Base-by-base conservation (phyloP, 306 rosid genomes). In the Medicago ruthenica region DNA sequence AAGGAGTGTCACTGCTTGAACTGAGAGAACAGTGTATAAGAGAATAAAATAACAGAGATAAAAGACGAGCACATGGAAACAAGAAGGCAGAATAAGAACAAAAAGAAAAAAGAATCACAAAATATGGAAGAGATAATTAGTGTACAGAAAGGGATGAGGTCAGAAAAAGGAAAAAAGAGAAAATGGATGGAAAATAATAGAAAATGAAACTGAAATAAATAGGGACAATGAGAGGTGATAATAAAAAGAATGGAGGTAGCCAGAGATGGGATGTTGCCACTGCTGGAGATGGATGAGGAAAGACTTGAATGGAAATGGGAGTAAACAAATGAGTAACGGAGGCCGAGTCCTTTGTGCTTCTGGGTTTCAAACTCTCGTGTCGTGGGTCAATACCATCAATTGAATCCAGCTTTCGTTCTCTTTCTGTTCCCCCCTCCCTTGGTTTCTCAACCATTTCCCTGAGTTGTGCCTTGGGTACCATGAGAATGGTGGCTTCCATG, bases 401-500 rank as follows among this genome's bases (percentile, higher is more conserved):
- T 59, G 39, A 8, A 59, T 24, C 17, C 66, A 27, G 14, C 17
- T 60, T 5, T 59, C 18, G 12, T 24, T 59, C 10, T 14, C 3
- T 58, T 17, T 24, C 14, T 17, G 9, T 53, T 9, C 14, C 3
- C 6, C 36, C 6, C 6, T 31, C 62, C 31, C n/a, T 55, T 10
- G 62, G 7, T 55, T 55, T 55, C 31, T 18, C 61, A 3, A 6
- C 62, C 31, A 55, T 55, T 55, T 55, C 31, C 31, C 18, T 7
- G 15, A 55, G 61, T 18, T 55, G 31, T 55, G 13, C 31, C 31
- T 27, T 20, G 61, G 34, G 61, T 20, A 55, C 31, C 34, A 55
- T 18, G 61, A 31, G 39, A 58, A 54, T 54, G 61, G 61, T 22
- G n/a, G 64, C 64, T 9, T 36, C 64, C 64, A 58, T 22, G 37